Base-by-base conservation (phyloP, 2,329 filamentous ascomycete species). In the Aureobasidium sp. region DNA sequence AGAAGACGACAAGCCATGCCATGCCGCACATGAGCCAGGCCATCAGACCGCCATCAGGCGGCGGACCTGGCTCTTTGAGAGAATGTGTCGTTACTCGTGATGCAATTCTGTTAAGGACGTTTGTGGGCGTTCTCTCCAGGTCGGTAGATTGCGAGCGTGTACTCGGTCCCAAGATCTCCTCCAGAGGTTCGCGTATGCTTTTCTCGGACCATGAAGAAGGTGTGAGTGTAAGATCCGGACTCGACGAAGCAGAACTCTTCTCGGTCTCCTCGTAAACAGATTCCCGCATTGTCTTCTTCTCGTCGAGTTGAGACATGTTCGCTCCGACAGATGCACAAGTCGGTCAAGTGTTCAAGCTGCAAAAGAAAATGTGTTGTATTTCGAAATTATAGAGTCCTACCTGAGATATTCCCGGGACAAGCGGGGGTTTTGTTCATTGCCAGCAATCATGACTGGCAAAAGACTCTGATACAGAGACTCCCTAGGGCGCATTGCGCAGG, bases 41-140 rank as follows among this genome's bases (percentile, higher is more conserved):
- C 39, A 68, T 66, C 1, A 74, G n/a, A 4, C 77, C 77, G 9
- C 77, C 77, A 69, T 79, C 75, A 0, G 76, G 76, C 48, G 76
- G 75, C 1, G 77, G 76, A 2, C 73, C 72, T 5, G 66, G 73
- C 34, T 73, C 68, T 11, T 62, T 57, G 29, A 72, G 66, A 4
- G 68, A 69, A 39, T 66, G 63, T 7, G 71, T 73, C 3, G 75
- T 77, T 41, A 77, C 65, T 11, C 67, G 70, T 12, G 74, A 75
- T 11, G 72, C 66, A 25, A 76, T 70, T 60, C 71, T 68, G 42
- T 64, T 65, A 17, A 72, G 67, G 22, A 68, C 68, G 63, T 69
- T 70, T 37, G 44, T 60, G 2, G 57, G n/a, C 12, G 36, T 45
- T 20, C 44, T 51, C 31, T 60, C 57, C 34, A 60, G 9, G n/a